phyloP scores from a whole-genome alignment of 768 basidiomycete species.

The Zangia roseola region DNA sequence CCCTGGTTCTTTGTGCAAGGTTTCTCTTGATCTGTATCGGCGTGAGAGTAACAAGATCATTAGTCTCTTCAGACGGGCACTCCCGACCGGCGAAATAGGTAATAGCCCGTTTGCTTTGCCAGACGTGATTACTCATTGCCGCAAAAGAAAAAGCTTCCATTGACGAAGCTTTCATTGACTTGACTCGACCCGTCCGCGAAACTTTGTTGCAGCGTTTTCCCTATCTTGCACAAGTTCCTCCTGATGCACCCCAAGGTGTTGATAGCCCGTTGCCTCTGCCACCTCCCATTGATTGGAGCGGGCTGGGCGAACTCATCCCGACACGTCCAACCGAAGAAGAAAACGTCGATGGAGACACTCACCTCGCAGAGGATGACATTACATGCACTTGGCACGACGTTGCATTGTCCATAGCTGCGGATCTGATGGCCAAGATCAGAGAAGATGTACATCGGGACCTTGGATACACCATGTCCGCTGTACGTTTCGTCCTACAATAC shows the following conservation, averaged over 20 bases:
- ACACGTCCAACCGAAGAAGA: slow-evolving; percentile 34
- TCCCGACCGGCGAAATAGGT: slow-evolving; percentile 85
- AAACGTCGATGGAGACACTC: slow-evolving; percentile 16
- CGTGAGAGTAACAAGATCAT: slow-evolving; percentile 89
- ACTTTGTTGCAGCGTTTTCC: slow-evolving; percentile 74
- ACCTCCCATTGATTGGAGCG: slow-evolving; percentile 60
- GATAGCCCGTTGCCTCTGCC: slow-evolving; percentile 81
- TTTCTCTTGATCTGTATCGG: slow-evolving; percentile 91
- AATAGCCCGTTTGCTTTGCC: slow-evolving; percentile 12
- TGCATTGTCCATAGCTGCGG: slow-evolving; percentile 84
- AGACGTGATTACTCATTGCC: background rate
- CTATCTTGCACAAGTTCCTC: slow-evolving; percentile 67
- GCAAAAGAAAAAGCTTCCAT: slow-evolving; percentile 91
- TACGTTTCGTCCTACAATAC: slow-evolving; percentile 36
- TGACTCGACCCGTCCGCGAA: slow-evolving; percentile 79
- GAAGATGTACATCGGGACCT: slow-evolving; percentile 64
- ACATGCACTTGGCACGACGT: slow-evolving; percentile 86
- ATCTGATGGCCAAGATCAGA: slow-evolving; percentile 76
- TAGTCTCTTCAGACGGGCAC: slow-evolving; percentile 72
- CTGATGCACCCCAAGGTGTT: slow-evolving; percentile 62
- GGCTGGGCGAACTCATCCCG: slow-evolving; percentile 62
- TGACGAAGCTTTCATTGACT: slow-evolving; percentile 95
- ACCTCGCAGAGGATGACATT: slow-evolving; percentile 30
- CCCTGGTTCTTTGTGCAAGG: slow-evolving; percentile 41
- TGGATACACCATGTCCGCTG: slow-evolving; percentile 93